Evolutionary conservation across 306 rosid genomes (phyloP), one percentile per base, ranked within the genome.

Genomic region (Boehmeria nivea): DNA sequence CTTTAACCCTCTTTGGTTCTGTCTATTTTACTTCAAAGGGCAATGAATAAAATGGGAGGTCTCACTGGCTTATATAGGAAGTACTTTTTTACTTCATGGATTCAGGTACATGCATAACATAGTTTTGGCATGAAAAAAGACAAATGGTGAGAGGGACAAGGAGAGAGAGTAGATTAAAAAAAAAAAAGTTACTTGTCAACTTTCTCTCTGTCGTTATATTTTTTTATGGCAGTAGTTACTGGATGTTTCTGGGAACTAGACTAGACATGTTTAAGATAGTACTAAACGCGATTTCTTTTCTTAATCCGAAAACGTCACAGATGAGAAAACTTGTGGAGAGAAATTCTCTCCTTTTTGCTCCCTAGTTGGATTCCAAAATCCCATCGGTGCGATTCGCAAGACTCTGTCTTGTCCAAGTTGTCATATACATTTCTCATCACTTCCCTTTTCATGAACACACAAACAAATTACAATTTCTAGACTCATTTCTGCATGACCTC

Each of bases 331-430:
- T 33, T 34, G 43, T 20, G 15, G 3, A 19, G 25, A 17, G 1
- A 54, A 36, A 2, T 11, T 37, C 28, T 6, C 6, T 3, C 14
- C 27, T 19, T 20, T 19, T 25, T 1, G 2, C 60, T 55, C 19
- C 60, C 31, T 8, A 25, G 34, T 40, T 56, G 48, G 61, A 38
- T 56, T 56, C 18, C 61, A 56, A 8, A 56, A 38, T n/a, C 48
- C 48, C 14, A 17, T 22, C 12, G 3, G 27, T n/a, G 27, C 9
- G 38, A 36, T 24, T 54, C 38, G 19, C 59, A 31, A 33, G 26
- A 17, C 17, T 54, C 31, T 36, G n/a, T 34, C 42, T 34, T 54
- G 24, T 17, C 17, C 59, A 54, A 54, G 26, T 54, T 57, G 33
- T 57, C 3, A 3, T 3, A 40, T 11, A n/a, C n/a, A 31, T 25